phyloP scores from a whole-genome alignment of 1,284 basidiomycete genomes.

The Dichomitus squalens region DNA sequence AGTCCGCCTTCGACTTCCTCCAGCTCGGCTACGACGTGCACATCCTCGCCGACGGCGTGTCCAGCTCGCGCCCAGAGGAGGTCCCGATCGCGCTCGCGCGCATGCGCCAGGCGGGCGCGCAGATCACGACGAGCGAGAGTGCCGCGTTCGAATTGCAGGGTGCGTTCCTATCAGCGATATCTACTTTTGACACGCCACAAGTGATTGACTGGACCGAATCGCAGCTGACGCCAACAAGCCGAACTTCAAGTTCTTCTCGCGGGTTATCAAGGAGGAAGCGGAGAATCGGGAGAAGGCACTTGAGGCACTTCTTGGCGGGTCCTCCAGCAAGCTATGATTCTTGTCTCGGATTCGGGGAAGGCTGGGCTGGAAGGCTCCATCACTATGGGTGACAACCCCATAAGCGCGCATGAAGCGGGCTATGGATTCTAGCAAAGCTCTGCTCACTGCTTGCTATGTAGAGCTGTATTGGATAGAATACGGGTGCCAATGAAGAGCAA shows the following conservation, averaged over 20 bases:
- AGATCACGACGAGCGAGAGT: slow-evolving; percentile 83
- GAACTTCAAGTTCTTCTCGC: slow-evolving; percentile 76
- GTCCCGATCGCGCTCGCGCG: slow-evolving; percentile 63
- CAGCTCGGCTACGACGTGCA: slow-evolving; percentile 57
- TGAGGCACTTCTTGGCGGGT: slow-evolving; percentile 20
- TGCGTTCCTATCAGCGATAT: slow-evolving; percentile 29
- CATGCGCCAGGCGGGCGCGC: slow-evolving; percentile 76
- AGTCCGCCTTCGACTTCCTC: slow-evolving; percentile 75
- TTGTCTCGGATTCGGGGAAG: too few species aligned
- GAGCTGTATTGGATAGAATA: too few species aligned
- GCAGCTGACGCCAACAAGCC: slow-evolving; percentile 66
- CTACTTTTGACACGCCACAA: slow-evolving; percentile 5
- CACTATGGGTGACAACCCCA: too few species aligned
- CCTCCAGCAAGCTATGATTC: neutral
- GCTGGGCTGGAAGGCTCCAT: too few species aligned
- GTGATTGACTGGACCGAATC: slow-evolving; percentile 1
- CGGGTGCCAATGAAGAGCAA: too few species aligned
- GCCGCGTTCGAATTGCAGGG: slow-evolving; percentile 78
- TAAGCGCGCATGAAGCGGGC: too few species aligned
- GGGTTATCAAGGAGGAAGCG: slow-evolving; percentile 78
- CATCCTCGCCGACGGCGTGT: slow-evolving; percentile 85
- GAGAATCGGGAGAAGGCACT: slow-evolving; percentile 47
- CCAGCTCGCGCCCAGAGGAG: slow-evolving; percentile 77
- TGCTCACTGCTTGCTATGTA: too few species aligned
- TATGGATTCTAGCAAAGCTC: too few species aligned